These are phyloP conservation scores for Trichothecium sympodiale DNA, from an alignment of 2,329 filamentous ascomycete species.

Conservation along the genomic window DNA sequence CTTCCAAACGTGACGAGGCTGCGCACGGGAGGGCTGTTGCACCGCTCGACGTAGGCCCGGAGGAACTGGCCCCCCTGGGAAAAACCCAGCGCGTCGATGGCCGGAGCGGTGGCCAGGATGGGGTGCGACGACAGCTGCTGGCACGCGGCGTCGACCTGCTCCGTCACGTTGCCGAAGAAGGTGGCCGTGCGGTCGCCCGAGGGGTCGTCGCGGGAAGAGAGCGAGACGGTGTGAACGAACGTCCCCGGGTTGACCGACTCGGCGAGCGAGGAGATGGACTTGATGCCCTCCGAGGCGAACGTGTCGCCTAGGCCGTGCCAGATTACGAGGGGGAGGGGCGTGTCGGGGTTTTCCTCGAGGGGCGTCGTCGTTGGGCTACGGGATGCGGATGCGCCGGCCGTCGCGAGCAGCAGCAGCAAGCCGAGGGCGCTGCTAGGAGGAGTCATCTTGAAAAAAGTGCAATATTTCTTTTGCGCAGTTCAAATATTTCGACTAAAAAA, in stretches of 20 bases:
- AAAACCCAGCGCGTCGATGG: conserved; percentile 86
- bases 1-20: conserved; percentile 81
- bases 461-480: too few species aligned
- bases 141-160: conserved; percentile 70
- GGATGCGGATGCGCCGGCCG: neutral
- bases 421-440: too few species aligned
- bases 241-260: conserved; percentile 69
- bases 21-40: conserved; percentile 63
- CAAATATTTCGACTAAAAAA: too few species aligned
- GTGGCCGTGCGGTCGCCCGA: conserved; percentile 66
- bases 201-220: conserved; percentile 50
- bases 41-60: conserved; percentile 81
- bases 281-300: conserved; percentile 66
- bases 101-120: conserved; percentile 70
- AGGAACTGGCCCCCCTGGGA: conserved; percentile 94
- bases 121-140: conserved; percentile 62
- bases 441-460: too few species aligned
- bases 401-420: neutral
- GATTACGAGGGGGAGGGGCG: conserved; percentile 80
- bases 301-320: conserved; percentile 81
- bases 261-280: conserved; percentile 58
- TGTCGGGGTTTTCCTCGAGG: conserved; percentile 34
- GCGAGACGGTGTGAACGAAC: conserved; percentile 67
- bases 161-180: conserved; percentile 82
- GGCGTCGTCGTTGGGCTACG: neutral